phyloP scores from a whole-genome alignment of 2,329 filamentous ascomycete genomes.

The Paraconiothyrium sp. region DNA sequence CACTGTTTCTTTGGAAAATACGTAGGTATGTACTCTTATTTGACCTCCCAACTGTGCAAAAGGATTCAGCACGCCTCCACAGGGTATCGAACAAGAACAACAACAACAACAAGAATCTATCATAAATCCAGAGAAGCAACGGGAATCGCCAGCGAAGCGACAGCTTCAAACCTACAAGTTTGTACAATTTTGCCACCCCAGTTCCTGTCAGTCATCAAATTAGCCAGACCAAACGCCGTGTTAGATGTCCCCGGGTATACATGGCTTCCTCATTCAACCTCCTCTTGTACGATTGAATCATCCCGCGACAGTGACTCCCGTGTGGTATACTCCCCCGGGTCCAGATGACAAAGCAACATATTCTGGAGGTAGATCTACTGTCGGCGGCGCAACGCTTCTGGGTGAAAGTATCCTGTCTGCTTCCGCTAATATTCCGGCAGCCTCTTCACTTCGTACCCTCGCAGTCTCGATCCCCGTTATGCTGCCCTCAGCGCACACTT shows the following conservation, averaged over 20 bases:
- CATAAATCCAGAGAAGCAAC: not conserved
- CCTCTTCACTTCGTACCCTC: slow-evolving; percentile 41
- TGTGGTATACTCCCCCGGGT: too few species aligned
- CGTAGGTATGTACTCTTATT: not conserved
- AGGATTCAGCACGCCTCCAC: not conserved
- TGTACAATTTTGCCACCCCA: not conserved
- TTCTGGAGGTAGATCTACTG: slow-evolving; percentile 37
- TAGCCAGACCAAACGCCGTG: not conserved
- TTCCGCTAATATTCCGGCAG: slow-evolving; percentile 27
- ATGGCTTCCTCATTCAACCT: not conserved
- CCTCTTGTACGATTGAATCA: not conserved
- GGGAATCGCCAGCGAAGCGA: not conserved
- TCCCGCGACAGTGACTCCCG: not conserved
- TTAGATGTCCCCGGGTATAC: not conserved
- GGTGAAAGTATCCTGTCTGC: slow-evolving; percentile 48
- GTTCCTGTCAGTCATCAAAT: not conserved
- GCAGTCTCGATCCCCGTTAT: slow-evolving; percentile 45
- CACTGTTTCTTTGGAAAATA: not conserved
- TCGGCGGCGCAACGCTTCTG: slow-evolving; percentile 46
- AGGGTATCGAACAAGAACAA: slow-evolving; percentile 8
- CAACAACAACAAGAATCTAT: not conserved
- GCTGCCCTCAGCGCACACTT: slow-evolving; percentile 54
- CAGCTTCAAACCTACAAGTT: not conserved
- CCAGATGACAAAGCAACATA: slow-evolving; percentile 32
- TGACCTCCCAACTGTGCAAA: not conserved